Base-by-base conservation (phyloP, 148 eudicot genomes). In the Rheum nobile region DNA sequence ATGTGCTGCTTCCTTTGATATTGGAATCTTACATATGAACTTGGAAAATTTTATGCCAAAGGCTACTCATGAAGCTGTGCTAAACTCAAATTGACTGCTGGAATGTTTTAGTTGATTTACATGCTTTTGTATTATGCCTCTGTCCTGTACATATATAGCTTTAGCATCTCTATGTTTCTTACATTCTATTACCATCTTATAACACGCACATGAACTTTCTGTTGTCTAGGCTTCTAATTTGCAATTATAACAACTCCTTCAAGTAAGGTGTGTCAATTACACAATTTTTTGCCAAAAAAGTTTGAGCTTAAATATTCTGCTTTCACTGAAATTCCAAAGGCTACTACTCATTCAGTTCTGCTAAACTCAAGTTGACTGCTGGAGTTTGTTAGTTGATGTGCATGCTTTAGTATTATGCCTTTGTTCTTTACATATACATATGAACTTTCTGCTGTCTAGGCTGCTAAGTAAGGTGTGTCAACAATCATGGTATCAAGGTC, bases 401-500 rank as follows among this genome's bases (percentile, higher is more conserved):
- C 70, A 65, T 65, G 41, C 39, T 65, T 65, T 32, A 57, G 65
- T 24, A 24, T 57, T 57, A 19, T 5, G 9, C 21, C 39, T 65
- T 16, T 65, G 70, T 65, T 12, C 13, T 21, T 54, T 61, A 29
- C 34, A 28, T 54, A 14, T 22, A 21, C 39, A 65, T 24, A 14
- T 65, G 21, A 16, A 26, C 3, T 63, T 63, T 32, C 57, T 65
- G 70, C 16, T 31, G 70, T 16, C 22, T 65, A 65, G 70, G 70
- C n/a, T 63, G 69, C 69, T 63, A 21, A 50, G 26, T 50, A 46
- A 46, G 13, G 50, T 46, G 50, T 46, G 50, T 24, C 8, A 24
- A 55, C 32, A 69, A 37, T 69, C 77, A 76, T 76, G 78, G 78
- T 76, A 14, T 76, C 78, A 41, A 70, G 74, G 72, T 76, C 78